Conservation (phyloP, 306 rosid genomes). For the Begonia fuchsioides region DNA sequence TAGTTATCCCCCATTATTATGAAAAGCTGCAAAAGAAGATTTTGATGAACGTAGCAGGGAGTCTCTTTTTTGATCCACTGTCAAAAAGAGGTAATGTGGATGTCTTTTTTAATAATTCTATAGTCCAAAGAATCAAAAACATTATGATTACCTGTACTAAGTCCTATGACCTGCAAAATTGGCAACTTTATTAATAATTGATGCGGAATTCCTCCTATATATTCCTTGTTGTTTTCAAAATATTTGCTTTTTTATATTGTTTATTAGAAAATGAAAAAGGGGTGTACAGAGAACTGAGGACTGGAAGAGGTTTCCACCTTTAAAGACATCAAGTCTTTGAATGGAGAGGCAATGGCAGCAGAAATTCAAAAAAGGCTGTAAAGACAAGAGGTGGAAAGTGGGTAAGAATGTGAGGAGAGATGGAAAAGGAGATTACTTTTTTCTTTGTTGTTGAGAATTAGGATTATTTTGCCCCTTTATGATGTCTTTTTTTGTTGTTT, state of each 20-base stretch:
- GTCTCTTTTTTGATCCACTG: background rate
- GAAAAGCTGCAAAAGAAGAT: conserved; percentile 1
- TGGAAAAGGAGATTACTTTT: conserved; percentile 1
- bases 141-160: background rate
- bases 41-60: background rate
- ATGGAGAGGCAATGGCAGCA: conserved; percentile 53
- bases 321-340: conserved; percentile 44
- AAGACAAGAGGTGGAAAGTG: conserved; percentile 29
- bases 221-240: too few species aligned
- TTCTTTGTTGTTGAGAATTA: background rate
- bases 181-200: too few species aligned
- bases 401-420: conserved; percentile 14
- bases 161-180: too few species aligned
- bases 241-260: too few species aligned
- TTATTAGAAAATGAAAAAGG: too few species aligned
- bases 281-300: background rate
- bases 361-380: conserved; percentile 46
- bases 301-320: conserved; percentile 15
- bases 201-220: too few species aligned
- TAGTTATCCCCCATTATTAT: conserved; percentile 1
- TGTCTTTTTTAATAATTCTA: background rate
- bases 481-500: background rate
- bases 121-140: background rate
- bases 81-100: background rate
- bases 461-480: background rate